These are phyloP conservation scores for Kwoniella sp. DNA, from an alignment of 768 basidiomycete genomes.

Conservation along the genomic window DNA sequence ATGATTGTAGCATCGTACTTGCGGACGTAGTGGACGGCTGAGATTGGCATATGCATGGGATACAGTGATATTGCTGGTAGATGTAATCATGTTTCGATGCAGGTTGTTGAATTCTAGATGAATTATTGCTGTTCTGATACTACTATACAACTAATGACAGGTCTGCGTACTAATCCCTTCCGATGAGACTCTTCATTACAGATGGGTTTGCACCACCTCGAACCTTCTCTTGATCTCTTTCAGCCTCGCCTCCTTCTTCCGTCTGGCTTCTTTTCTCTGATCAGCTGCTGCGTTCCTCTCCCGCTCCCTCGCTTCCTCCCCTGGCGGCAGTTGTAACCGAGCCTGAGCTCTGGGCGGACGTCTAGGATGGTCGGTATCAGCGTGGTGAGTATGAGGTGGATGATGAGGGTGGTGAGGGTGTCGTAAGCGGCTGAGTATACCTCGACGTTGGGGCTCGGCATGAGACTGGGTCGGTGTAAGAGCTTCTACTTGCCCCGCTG, in stretches of 20 bases:
- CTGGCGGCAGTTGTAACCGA: neutral
- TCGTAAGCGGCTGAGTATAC: neutral
- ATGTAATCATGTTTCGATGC: too few relatives aligned
- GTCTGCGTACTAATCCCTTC: too few relatives aligned
- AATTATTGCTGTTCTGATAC: neutral
- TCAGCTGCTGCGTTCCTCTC: neutral
- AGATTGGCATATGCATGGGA: too few relatives aligned
- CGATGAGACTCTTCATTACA: neutral
- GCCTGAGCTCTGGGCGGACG: neutral
- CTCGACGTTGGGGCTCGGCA: neutral
- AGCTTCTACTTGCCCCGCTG: too few relatives aligned
- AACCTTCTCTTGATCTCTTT: conserved; percentile 15
- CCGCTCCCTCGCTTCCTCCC: neutral
- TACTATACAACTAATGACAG: neutral
- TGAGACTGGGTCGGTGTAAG: too few relatives aligned
- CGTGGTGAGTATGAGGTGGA: neutral
- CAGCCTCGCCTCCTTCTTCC: conserved; percentile 9
- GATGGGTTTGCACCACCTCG: conserved; percentile 15
- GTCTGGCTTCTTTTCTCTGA: conserved; percentile 7
- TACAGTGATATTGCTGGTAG: too few relatives aligned
- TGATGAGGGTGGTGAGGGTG: neutral
- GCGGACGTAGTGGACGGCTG: too few relatives aligned
- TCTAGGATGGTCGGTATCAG: neutral
- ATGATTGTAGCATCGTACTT: too few relatives aligned
- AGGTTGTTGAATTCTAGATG: too few relatives aligned